phyloP scores from a whole-genome alignment of 2,329 filamentous ascomycete genomes.

The Beauveria australis region DNA sequence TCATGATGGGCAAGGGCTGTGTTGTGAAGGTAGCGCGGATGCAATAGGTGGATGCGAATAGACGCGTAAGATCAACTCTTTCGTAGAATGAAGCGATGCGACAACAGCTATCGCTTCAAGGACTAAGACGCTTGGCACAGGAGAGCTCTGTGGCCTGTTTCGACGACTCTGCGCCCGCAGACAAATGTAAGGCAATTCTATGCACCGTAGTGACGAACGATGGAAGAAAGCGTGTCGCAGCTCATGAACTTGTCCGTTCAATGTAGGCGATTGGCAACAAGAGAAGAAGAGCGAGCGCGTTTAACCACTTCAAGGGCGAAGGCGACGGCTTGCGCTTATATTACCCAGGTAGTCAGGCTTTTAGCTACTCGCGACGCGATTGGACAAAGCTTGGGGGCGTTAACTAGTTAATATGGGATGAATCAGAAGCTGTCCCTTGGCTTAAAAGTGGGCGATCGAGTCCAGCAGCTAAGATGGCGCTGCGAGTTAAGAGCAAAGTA shows the following conservation, averaged over 20 bases:
- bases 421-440: not conserved
- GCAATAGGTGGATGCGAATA: not conserved
- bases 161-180: not conserved
- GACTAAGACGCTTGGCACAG: too few relatives aligned
- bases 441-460: conserved; percentile 1
- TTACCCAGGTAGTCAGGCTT: not conserved
- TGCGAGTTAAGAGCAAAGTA: not conserved
- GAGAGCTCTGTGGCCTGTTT: not conserved
- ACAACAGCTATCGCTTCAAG: not conserved
- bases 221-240: not conserved
- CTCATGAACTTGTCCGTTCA: not conserved
- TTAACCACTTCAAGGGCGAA: not conserved
- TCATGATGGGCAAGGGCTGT: conserved; percentile 27
- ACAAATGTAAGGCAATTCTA: not conserved
- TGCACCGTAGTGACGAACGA: not conserved
- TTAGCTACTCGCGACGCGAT: conserved; percentile 9
- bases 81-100: not conserved
- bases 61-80: not conserved
- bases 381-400: not conserved
- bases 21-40: not conserved
- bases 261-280: not conserved
- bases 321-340: not conserved
- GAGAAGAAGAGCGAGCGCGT: not conserved
- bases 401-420: not conserved
- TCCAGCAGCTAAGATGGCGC: not conserved